These are phyloP conservation scores for Brassica hybrid DNA, from an alignment of 441 rosid genomes.

Conservation along the genomic window DNA sequence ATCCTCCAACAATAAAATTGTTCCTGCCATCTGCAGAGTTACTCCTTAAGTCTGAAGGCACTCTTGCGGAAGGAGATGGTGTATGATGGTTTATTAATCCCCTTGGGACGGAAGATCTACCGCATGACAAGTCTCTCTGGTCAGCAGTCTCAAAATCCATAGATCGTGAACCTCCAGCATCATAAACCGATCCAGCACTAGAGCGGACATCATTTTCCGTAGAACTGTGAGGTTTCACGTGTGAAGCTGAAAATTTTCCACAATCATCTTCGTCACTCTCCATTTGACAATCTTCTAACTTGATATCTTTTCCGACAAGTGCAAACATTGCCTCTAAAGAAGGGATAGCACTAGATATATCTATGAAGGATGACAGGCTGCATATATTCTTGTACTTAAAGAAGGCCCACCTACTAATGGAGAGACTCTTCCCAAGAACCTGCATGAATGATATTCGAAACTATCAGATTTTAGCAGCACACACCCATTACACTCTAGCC, in stretches of 20 bases:
- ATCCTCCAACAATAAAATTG: conserved; percentile 53
- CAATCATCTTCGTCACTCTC: conserved; percentile 67
- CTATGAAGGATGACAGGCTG: conserved; percentile 56
- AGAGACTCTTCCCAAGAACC: conserved; percentile 67
- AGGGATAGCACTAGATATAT: conserved; percentile 51
- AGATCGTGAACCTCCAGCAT: conserved; percentile 66
- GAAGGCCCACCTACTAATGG: conserved; percentile 74
- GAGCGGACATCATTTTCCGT: conserved; percentile 53
- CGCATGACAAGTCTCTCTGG: conserved; percentile 64
- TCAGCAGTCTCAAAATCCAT: conserved; percentile 70
- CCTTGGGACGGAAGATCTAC: conserved; percentile 70
- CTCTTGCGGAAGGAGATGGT: conserved; percentile 70
- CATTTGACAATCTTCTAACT: conserved; percentile 55
- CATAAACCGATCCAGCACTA: conserved; percentile 62
- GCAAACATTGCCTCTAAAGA: conserved; percentile 65
- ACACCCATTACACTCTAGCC: conserved; percentile 8
- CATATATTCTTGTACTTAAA: conserved; percentile 63
- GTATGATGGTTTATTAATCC: conserved; percentile 62
- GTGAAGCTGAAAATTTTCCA: conserved; percentile 48
- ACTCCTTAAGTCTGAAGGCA: conserved; percentile 60
- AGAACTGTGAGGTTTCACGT: conserved; percentile 50
- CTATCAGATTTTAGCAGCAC: conserved; percentile 31
- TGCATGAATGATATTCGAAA: conserved; percentile 46
- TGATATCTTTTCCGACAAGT: conserved; percentile 50
- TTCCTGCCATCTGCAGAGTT: conserved; percentile 73